Percentiles rank a stretch among this genome's conserved stretches.
phyloP scores from a whole-genome alignment of 179 eudicot species.

The Sideroxylon spinosum region DNA sequence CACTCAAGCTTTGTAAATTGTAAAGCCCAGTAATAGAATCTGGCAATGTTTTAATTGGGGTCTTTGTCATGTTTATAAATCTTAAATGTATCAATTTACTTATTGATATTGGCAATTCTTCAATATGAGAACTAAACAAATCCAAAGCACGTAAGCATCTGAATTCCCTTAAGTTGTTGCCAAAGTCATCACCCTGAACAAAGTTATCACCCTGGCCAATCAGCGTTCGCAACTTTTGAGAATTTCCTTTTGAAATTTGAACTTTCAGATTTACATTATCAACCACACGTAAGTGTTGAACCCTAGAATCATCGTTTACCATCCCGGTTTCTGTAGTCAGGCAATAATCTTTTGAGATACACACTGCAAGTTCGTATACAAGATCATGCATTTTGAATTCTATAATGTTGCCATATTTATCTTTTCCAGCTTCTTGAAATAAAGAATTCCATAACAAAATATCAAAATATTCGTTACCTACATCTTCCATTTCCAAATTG shows the following conservation, averaged over 20 bases:
- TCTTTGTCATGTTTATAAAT: constrained; percentile 19
- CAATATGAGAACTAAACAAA: not conserved
- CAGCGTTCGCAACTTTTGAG: not conserved
- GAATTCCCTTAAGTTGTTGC: not conserved
- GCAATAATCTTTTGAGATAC: not conserved
- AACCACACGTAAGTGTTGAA: not conserved
- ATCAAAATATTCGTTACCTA: not conserved
- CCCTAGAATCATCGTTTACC: not conserved
- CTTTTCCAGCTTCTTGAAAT: constrained; percentile 9
- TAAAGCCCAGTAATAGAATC: constrained; percentile 14
- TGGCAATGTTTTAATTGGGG: constrained; percentile 20
- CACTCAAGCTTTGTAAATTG: constrained; percentile 12
- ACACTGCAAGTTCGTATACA: constrained; percentile 20
- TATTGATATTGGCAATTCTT: constrained; percentile 18
- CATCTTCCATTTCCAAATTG: not conserved
- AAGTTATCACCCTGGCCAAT: not conserved
- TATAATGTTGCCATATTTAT: not conserved
- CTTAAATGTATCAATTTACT: constrained; percentile 25
- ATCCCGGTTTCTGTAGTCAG: not conserved
- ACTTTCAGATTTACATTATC: not conserved
- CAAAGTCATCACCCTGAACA: not conserved
- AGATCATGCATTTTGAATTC: not conserved
- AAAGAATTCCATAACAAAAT: constrained; percentile 12
- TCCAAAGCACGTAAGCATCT: not conserved
- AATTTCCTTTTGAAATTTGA: not conserved